Conservation (phyloP, 306 rosid species). For the Lathyrus tuberosus region DNA sequence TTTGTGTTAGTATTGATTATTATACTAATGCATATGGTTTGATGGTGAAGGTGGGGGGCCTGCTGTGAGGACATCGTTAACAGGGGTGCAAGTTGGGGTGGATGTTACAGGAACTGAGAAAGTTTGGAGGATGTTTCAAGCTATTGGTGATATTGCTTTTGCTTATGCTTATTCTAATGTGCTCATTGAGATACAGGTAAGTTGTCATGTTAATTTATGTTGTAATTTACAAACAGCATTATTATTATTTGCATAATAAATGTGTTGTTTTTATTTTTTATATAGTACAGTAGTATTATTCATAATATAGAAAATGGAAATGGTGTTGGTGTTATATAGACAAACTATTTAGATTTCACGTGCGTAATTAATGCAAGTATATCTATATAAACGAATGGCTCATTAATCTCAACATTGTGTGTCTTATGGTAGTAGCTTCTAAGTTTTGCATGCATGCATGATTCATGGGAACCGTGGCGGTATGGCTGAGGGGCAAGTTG, state of each 20-base stretch:
- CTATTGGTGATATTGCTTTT: slow-evolving; percentile 93
- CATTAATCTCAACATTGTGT: slow-evolving; percentile 6
- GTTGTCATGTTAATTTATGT: not conserved
- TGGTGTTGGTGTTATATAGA: no score
- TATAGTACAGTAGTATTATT: no score
- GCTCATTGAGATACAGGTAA: slow-evolving; percentile 93
- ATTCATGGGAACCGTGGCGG: slow-evolving; percentile 10
- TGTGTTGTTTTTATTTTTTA: no score
- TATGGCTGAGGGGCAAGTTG: not conserved
- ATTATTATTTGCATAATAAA: no score
- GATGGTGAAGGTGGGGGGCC: slow-evolving; percentile 47
- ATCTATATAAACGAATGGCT: not conserved
- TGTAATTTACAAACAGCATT: no score
- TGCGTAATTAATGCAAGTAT: not conserved
- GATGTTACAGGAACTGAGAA: slow-evolving; percentile 81
- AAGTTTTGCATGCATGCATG: slow-evolving; percentile 37
- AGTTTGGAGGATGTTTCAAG: slow-evolving; percentile 82
- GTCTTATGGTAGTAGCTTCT: not conserved
- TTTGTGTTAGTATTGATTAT: no score
- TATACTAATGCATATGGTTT: not conserved
- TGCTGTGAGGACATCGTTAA: slow-evolving; percentile 56
- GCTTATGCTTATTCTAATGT: slow-evolving; percentile 96
- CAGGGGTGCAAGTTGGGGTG: slow-evolving; percentile 83
- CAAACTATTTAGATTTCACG: not conserved
- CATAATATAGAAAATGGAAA: no score